Percentiles rank a stretch among this genome's conserved stretches.
Evolutionary conservation across 371 early-diverging fungal species (phyloP).

Genomic region (Mycotypha africana): DNA sequence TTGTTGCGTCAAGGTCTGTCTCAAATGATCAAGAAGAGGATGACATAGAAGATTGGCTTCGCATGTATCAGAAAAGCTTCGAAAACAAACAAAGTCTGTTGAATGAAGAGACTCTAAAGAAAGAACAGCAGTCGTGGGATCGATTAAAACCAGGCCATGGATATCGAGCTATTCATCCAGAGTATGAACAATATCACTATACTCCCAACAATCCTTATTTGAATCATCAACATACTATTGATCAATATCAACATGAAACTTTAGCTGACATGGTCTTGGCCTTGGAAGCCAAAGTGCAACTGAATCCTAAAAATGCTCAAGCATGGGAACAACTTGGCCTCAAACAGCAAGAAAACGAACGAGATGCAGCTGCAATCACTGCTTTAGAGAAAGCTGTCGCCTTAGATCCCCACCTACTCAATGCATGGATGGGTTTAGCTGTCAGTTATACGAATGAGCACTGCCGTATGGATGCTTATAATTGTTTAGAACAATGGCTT

Average conservation of each 20-base stretch:
- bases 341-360: conserved; percentile 94
- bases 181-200: conserved; percentile 73
- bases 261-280: conserved; percentile 85
- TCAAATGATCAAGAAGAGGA: neutral
- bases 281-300: conserved; percentile 84
- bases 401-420: conserved; percentile 65
- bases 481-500: conserved; percentile 87
- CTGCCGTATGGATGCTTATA: conserved; percentile 79
- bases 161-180: conserved; percentile 58
- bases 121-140: conserved; percentile 73
- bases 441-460: conserved; percentile 94
- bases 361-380: conserved; percentile 86
- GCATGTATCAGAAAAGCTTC: conserved; percentile 62
- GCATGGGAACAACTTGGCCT: conserved; percentile 88
- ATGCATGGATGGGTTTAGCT: conserved; percentile 83
- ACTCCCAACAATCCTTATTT: conserved; percentile 75
- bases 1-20: too few species aligned
- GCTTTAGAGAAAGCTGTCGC: conserved; percentile 78
- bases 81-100: conserved; percentile 43
- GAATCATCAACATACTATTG: conserved; percentile 30
- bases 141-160: conserved; percentile 44
- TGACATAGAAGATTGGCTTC: conserved; percentile 49
- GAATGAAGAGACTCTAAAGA: too few species aligned
- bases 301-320: conserved; percentile 67
- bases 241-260: conserved; percentile 42